Evolutionary conservation across 2,329 filamentous ascomycete species (phyloP).

Genomic region (Calonectria fujianensis): DNA sequence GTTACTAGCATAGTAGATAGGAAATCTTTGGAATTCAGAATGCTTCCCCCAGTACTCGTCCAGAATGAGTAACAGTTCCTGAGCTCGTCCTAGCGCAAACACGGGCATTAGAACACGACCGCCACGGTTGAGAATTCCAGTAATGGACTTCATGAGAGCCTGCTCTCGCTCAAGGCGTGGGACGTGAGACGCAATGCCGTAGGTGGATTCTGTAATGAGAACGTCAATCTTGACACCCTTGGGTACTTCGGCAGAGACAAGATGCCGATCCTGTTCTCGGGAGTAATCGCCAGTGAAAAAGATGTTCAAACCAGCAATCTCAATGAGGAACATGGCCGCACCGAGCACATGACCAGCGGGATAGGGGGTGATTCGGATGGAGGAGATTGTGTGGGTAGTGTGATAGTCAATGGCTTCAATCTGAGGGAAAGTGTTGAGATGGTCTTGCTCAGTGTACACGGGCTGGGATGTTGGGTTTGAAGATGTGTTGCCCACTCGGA

Average conservation of each 20-base stretch:
- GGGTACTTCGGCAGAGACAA: conserved; percentile 94
- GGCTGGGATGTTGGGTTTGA: conserved; percentile 80
- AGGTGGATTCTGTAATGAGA: conserved; percentile 97
- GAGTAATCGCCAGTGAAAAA: conserved; percentile 99
- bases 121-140: conserved; percentile 90
- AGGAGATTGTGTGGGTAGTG: conserved; percentile 97
- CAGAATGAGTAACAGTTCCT: conserved; percentile 94
- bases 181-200: conserved; percentile 95
- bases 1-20: conserved; percentile 98
- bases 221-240: conserved; percentile 94
- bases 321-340: conserved; percentile 98
- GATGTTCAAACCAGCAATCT: conserved; percentile 97
- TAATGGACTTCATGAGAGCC: conserved; percentile 96
- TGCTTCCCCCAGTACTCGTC: conserved; percentile 98
- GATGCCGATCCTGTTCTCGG: conserved; percentile 93
- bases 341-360: conserved; percentile 98
- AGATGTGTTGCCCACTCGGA: conserved; percentile 87
- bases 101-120: conserved; percentile 96
- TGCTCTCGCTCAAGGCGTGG: conserved; percentile 93
- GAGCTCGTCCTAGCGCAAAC: conserved; percentile 93
- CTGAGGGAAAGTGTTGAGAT: conserved; percentile 92
- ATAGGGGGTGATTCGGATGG: conserved; percentile 96
- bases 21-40: conserved; percentile 89
- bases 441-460: conserved; percentile 96
- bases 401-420: conserved; percentile 99